Percentiles rank a stretch among this genome's conserved stretches.
Evolutionary conservation across 176 grass and related monocot species (phyloP).

Genomic region (Oryza officinalis): DNA sequence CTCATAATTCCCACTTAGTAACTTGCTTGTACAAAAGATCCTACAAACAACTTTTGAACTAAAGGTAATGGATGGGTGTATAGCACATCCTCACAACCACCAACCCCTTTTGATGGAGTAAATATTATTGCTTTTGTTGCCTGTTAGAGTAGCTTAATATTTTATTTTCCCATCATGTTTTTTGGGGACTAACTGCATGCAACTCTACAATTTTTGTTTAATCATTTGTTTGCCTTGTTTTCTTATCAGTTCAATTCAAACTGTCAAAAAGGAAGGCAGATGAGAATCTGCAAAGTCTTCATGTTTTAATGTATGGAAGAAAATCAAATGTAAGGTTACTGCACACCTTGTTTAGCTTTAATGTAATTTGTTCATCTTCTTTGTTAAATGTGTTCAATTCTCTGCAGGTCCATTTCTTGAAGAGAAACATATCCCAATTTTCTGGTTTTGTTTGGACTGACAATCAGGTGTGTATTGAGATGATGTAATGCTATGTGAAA

Average conservation of each 20-base stretch:
- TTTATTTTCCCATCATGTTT: neutral
- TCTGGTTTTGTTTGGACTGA: conserved; percentile 96
- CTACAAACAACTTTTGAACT: neutral
- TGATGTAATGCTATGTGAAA: conserved; percentile 13
- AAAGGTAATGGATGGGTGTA: neutral
- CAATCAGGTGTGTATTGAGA: conserved; percentile 55
- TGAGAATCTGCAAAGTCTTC: conserved; percentile 82
- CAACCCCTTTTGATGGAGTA: neutral
- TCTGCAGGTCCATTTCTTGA: conserved; percentile 70
- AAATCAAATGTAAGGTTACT: conserved; percentile 66
- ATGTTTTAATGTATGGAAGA: conserved; percentile 73
- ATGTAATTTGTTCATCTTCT: conserved; percentile 13
- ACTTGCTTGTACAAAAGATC: neutral
- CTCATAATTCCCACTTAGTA: neutral
- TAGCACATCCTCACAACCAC: neutral
- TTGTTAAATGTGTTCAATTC: conserved; percentile 31
- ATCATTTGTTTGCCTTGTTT: conserved; percentile 23
- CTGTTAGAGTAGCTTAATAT: neutral
- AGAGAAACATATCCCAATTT: conserved; percentile 90
- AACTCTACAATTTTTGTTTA: neutral
- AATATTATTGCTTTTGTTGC: conserved; percentile 2
- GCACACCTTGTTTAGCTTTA: neutral
- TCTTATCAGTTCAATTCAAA: conserved; percentile 80
- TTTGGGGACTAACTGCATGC: neutral
- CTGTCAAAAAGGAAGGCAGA: conserved; percentile 83